Evolutionary conservation across 2,329 filamentous ascomycete genomes (phyloP), one percentile per base, ranked within the genome.

Genomic region (Aspergillus sp.): DNA sequence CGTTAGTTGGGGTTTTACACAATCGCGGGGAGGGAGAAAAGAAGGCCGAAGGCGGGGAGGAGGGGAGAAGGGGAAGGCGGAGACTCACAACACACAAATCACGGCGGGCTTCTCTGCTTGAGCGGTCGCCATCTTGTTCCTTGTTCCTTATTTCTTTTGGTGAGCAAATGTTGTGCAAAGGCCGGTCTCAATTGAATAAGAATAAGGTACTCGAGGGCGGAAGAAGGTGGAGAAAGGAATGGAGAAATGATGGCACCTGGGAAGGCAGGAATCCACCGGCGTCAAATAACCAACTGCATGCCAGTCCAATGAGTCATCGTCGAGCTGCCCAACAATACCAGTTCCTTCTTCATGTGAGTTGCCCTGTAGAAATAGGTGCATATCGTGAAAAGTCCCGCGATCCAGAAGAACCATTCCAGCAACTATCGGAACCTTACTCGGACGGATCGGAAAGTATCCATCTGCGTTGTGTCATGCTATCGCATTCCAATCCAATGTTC

Each of bases 51-150:
- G 49, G 24, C n/a, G 6, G 42, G 42, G 31, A 24, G 42, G 29
- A 26, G 49, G 58, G 57, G 51, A 26, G 52, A 39, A 39, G 29
- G 45, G 36, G 36, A 52, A 29, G 49, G 42, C 22, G 22, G 22
- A 20, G 49, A 72, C 81, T 73, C 80, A 88, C 85, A 96, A 98
- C 67, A 98, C 94, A 75, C 92, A 96, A 73, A 97, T 89, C 65
- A 91, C 91, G 60, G 89, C 80, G 9, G 72, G 71, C 56, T 80
- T 82, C 58, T 69, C 64, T 54, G 71, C 42, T n/a, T 62, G 29
- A 51, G 42, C 16, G n/a, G 51, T 57, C 67, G 45, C 45, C 45
- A 47, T 47, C 9, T 47, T 47, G 42, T 16, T 16, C 2, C 9
- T 5, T 12, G 6, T 16, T 24, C 4, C 24, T 24, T 24, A 24